phyloP scores from a whole-genome alignment of 2,329 filamentous ascomycete genomes.

The Coniochaeta prunicola region DNA sequence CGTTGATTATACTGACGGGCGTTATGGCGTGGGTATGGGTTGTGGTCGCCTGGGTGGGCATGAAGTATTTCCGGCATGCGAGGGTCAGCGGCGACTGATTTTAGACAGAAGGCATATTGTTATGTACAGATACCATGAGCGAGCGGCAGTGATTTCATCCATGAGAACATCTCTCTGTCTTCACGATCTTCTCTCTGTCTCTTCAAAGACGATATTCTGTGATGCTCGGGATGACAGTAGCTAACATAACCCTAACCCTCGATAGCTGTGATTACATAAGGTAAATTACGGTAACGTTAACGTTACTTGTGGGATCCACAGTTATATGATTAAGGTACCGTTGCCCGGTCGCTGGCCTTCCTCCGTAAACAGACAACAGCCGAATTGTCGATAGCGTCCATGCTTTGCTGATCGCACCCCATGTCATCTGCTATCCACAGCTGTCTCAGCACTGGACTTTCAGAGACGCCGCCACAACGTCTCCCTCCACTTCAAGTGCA shows the following conservation, averaged over 20 bases:
- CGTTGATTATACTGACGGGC: constrained; percentile 82
- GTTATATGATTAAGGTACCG: too few species aligned
- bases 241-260: too few species aligned
- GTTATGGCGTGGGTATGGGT: constrained; percentile 99
- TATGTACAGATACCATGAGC: background rate
- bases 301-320: too few species aligned
- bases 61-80: constrained; percentile 98
- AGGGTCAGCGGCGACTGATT: constrained; percentile 66
- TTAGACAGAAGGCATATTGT: background rate
- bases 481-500: constrained; percentile 18
- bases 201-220: too few species aligned
- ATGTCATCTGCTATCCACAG: background rate
- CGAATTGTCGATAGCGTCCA: constrained; percentile 1
- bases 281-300: too few species aligned
- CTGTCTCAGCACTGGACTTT: constrained; percentile 3
- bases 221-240: too few species aligned
- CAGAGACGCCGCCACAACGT: constrained; percentile 16
- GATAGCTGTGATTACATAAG: too few species aligned
- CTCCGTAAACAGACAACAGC: constrained; percentile 1
- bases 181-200: too few species aligned
- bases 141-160: background rate
- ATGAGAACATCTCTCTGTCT: too few species aligned
- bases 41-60: constrained; percentile 92
- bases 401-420: background rate
- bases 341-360: background rate